Evolutionary conservation across 257 asterid genomes (phyloP).

Genomic region (Schizonepeta tenuifolia): DNA sequence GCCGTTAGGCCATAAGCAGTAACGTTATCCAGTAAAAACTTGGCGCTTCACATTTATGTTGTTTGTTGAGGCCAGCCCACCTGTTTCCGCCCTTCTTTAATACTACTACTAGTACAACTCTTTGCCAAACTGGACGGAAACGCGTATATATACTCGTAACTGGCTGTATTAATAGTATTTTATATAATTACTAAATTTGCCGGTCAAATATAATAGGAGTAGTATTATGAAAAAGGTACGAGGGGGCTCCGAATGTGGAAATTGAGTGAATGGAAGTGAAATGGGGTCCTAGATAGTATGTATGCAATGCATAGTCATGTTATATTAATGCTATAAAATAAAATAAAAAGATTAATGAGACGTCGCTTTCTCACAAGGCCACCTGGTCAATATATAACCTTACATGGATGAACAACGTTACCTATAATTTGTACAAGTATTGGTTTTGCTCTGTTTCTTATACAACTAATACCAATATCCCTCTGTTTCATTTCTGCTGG

Average conservation of each 20-base stretch:
- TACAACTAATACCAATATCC: background rate
- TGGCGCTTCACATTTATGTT: slow-evolving; percentile 15
- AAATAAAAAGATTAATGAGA: background rate
- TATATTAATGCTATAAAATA: background rate
- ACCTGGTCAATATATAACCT: slow-evolving; percentile 32
- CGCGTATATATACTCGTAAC: slow-evolving; percentile 3
- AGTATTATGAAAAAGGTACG: too few relatives aligned
- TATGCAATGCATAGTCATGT: background rate
- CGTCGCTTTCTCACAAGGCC: slow-evolving; percentile 34
- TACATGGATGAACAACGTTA: slow-evolving; percentile 38
- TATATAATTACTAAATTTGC: background rate
- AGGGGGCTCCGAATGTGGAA: background rate
- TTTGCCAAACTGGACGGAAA: background rate
- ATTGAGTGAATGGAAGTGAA: background rate
- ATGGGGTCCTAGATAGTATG: background rate
- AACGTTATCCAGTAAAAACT: background rate
- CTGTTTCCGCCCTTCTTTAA: slow-evolving; percentile 23
- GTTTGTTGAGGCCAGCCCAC: slow-evolving; percentile 33
- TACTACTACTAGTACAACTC: background rate
- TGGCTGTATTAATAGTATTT: background rate
- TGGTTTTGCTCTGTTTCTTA: background rate
- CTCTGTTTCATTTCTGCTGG: slow-evolving; percentile 12
- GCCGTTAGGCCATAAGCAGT: background rate
- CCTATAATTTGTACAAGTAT: slow-evolving; percentile 38
- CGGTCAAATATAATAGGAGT: too few relatives aligned